A percentile compares a stretch with the other conserved stretches of the same genome.
Evolutionary conservation across 331 rosid genomes (phyloP).

Genomic region (Malus hybrid): DNA sequence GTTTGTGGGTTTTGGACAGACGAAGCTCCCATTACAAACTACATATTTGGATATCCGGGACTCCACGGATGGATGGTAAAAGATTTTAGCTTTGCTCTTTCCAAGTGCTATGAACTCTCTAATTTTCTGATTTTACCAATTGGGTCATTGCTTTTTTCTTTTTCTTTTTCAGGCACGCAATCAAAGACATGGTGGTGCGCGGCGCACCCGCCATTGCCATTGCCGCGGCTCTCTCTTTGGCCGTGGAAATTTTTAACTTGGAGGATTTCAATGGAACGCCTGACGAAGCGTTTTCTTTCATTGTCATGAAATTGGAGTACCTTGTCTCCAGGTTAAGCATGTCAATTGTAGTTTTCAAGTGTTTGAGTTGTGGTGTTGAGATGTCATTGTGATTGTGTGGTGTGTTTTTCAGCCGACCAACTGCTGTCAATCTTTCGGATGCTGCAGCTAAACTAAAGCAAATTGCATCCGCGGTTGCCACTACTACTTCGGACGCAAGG

Average conservation of each 20-base stretch:
- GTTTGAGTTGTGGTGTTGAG: background rate
- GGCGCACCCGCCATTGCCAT: constrained; percentile 99
- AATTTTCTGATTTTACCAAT: background rate
- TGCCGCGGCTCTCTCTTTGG: constrained; percentile 86
- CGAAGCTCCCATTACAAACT: constrained; percentile 80
- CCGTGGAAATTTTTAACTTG: constrained; percentile 65
- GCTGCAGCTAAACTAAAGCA: constrained; percentile 74
- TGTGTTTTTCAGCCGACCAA: constrained; percentile 70
- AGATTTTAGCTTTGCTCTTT: background rate
- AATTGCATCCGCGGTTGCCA: constrained; percentile 45
- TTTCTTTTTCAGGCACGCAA: constrained; percentile 51
- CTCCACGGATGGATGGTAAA: constrained; percentile 83
- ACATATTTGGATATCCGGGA: constrained; percentile 56
- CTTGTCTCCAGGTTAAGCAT: constrained; percentile 61
- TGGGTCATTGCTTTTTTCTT: background rate
- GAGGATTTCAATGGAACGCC: constrained; percentile 52
- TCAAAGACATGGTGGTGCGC: constrained; percentile 89
- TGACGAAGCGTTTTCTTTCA: constrained; percentile 48
- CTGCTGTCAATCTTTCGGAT: constrained; percentile 92
- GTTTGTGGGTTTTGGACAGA: constrained; percentile 42
- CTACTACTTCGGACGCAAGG: constrained; percentile 39
- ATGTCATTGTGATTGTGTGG: background rate
- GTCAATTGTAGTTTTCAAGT: background rate
- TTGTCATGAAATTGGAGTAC: constrained; percentile 65
- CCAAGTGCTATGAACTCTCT: background rate